These are phyloP conservation scores for Raphanus sativus DNA, from an alignment of 345 rosid genomes.

Conservation along the genomic window DNA sequence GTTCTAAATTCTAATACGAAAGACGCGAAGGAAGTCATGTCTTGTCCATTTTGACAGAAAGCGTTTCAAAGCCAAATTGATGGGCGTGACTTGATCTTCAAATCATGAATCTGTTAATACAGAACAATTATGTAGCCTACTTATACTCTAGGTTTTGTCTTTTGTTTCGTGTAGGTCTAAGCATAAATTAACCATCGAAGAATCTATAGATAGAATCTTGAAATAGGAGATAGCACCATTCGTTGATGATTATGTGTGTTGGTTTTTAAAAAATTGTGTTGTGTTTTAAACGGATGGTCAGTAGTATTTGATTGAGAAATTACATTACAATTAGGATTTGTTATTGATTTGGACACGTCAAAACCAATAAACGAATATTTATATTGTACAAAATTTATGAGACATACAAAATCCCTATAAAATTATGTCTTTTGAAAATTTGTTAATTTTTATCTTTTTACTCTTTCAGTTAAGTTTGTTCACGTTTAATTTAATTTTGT, in stretches of 20 bases:
- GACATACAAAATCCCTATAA: background rate
- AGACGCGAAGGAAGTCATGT: slow-evolving; percentile 35
- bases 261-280: slow-evolving; percentile 18
- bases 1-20: slow-evolving; percentile 31
- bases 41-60: slow-evolving; percentile 39
- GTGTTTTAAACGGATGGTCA: slow-evolving; percentile 32
- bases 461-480: background rate
- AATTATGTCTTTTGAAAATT: background rate
- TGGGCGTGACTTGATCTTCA: slow-evolving; percentile 38
- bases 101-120: slow-evolving; percentile 27
- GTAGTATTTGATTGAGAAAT: slow-evolving; percentile 8
- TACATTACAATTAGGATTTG: slow-evolving; percentile 4
- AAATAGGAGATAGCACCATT: slow-evolving; percentile 17
- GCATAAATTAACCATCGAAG: slow-evolving; percentile 30
- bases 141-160: slow-evolving; percentile 27
- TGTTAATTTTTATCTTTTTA: background rate
- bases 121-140: slow-evolving; percentile 23
- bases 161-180: slow-evolving; percentile 33
- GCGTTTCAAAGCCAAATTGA: slow-evolving; percentile 34
- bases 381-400: background rate
- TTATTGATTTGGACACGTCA: slow-evolving; percentile 16
- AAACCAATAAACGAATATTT: background rate
- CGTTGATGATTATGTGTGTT: slow-evolving; percentile 11
- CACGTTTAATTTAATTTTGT: background rate
- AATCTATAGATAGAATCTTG: slow-evolving; percentile 27